Evolutionary conservation across 2,329 filamentous ascomycete species (phyloP), one percentile per base, ranked within the genome.

Genomic region (Alternaria triticina): DNA sequence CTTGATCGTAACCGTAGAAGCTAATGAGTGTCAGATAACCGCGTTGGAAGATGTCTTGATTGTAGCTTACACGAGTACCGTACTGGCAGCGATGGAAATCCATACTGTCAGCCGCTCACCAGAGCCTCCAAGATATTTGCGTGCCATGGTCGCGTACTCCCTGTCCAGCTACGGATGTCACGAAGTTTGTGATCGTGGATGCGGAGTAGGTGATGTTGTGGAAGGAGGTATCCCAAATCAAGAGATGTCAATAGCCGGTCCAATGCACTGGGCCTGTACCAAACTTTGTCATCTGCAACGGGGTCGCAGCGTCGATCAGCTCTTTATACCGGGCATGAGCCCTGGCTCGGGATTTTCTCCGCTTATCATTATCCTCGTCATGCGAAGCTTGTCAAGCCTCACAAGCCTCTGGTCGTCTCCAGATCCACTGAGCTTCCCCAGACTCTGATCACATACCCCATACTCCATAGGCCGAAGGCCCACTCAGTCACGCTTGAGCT

Each of bases 41-140:
- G n/a, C 13, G 22, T 7, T 20, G 22, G 0, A 27, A n/a, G 7
- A 20, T 52, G 3, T 40, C 5, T 10, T 10, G 20, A 40, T 40
- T 7, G 49, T 36, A 8, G 51, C 63, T 27, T 54, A 66, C 57
- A 85, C 77, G 22, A 86, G 74, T 5, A 86, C 83, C 0, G 83
- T 86, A 2, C 81, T 83, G 1, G 84, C 83, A 12, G 84, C 83
- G 17, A 86, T 75, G 6, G 82, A 84, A 45, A 86, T 86, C 84
- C 84, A 86, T 15, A 86, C 77, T 1, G 84, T 86, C n/a, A 86
- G 77, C 27, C 77, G 73, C 62, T 84, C 80, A 30, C 84, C 84
- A 45, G 83, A 84, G 33, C 84, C 84, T 64, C 84, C 84, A 52
- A 86, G 81, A 62, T 85, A 86, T 68, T 81, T 83, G 47, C 81